phyloP scores from a whole-genome alignment of 495 filamentous ascomycete species.

The Aspergillus indologenus region DNA sequence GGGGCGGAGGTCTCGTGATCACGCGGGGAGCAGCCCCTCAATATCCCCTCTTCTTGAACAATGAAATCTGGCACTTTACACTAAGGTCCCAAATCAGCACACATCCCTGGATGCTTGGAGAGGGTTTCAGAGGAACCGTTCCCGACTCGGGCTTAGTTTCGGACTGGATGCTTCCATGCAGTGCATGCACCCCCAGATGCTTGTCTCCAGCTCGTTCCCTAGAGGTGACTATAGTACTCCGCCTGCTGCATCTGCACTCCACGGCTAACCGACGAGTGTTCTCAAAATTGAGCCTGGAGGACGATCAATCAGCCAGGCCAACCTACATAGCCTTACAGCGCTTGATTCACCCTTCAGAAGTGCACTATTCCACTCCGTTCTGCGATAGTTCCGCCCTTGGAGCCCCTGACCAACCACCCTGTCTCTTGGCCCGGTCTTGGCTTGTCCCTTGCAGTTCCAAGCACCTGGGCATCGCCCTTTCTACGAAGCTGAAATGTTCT shows the following conservation, averaged over 20 bases:
- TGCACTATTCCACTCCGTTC: background rate
- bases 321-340: too few relatives aligned
- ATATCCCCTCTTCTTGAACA: background rate
- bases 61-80: too few relatives aligned
- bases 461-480: background rate
- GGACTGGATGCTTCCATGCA: background rate
- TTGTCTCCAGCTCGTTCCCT: background rate
- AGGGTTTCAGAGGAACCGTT: too few relatives aligned
- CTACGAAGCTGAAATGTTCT: background rate
- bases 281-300: too few relatives aligned
- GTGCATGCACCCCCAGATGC: too few relatives aligned
- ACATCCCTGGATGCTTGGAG: background rate
- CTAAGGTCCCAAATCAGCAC: too few relatives aligned
- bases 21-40: background rate
- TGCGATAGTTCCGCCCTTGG: background rate
- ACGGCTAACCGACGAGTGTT: too few relatives aligned
- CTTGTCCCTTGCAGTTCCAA: background rate
- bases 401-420: background rate
- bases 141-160: too few relatives aligned
- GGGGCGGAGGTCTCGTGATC: background rate
- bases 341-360: background rate
- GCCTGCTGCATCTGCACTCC: too few relatives aligned
- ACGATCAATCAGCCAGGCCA: too few relatives aligned
- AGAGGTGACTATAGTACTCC: background rate
- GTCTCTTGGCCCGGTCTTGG: background rate